A percentile compares a stretch with the other conserved stretches of the same genome.
Evolutionary conservation across 2,329 filamentous ascomycete species (phyloP).

Genomic region (Exutisphaerella laricina): DNA sequence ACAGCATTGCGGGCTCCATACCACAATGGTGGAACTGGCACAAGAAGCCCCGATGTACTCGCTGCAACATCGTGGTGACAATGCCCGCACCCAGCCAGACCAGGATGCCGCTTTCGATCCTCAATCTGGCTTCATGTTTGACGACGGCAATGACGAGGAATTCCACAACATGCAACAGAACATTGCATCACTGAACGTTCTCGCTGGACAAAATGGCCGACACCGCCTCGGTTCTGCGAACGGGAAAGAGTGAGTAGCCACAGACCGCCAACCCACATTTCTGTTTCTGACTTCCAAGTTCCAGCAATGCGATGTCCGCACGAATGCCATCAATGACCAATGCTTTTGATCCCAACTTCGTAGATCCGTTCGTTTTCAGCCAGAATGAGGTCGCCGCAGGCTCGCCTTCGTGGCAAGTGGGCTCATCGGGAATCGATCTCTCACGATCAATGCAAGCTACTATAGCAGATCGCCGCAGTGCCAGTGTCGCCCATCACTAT

Average conservation of each 20-base stretch:
- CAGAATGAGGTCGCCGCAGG: constrained; percentile 6
- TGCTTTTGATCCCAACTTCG: constrained; percentile 4
- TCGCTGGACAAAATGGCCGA: constrained; percentile 7
- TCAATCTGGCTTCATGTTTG: constrained; percentile 24
- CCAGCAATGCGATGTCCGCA: not conserved
- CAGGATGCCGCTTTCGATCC: constrained; percentile 26
- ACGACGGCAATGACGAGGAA: constrained; percentile 18
- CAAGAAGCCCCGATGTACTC: not conserved
- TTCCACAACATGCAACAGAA: constrained; percentile 20
- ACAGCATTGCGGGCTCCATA: not conserved
- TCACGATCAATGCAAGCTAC: constrained; percentile 13
- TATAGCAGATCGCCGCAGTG: constrained; percentile 16
- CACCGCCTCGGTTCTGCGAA: constrained; percentile 1
- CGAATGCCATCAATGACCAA: not conserved
- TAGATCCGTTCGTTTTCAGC: constrained; percentile 9
- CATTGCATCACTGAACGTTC: constrained; percentile 15
- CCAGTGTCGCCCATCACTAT: constrained; percentile 23
- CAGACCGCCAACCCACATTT: too few relatives aligned
- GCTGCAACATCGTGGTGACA: not conserved
- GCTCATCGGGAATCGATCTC: constrained; percentile 1
- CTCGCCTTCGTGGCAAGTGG: constrained; percentile 7
- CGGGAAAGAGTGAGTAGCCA: constrained; percentile 1
- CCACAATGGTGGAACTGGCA: not conserved
- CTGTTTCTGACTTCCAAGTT: not conserved
- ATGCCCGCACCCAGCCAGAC: not conserved